Base-by-base conservation (phyloP, 2,329 filamentous ascomycete genomes). In the Diplocarpon rosae region DNA sequence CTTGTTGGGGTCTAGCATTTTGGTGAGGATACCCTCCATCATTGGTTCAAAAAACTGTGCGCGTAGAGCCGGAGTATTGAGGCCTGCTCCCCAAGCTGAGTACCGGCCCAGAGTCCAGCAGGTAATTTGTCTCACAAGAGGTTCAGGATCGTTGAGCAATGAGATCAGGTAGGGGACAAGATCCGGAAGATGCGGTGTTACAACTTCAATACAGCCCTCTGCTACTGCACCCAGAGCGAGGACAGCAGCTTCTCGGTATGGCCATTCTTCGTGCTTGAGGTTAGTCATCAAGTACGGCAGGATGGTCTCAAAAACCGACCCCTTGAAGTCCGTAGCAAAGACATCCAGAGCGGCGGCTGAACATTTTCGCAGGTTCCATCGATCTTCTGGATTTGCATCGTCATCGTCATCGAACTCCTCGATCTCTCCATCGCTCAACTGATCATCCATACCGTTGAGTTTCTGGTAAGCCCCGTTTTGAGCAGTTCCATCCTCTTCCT, bases 1-100 rank as follows among this genome's bases (percentile, higher is more conserved):
- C 70, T 98, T 98, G 72, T 96, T 96, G 62, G 78, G 81, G 65
- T 98, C 92, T 37, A 98, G 72, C 92, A 98, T 98, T 60, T 89
- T 85, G 49, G 80, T 80, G 46, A 98, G 69, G 39, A 98, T 89
- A 5, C 90, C 92, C 52, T 95, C 90, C 88, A 98, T 95, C 75
- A 96, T 85, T 0, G 90, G 90, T 58, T 92, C 83, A 58, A 98
- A 98, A 64, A 78, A 95, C 46, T 78, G 75, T 41, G 81, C 75
- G 59, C 82, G 83, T 51, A 88, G 76, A 14, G 69, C 67, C 13
- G 72, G 73, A 39, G 83, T 78, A 17, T 75, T 67, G 16, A 95
- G 73, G 50, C 80, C 77, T 4, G 88, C 83, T 9, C 89, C 90
- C 92, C 92, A 98, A 36, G 80, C 72, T 5, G 92, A 95, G 65